Evolutionary conservation across 805 yeast genomes (phyloP).

Genomic region (Spathaspora boniae): DNA sequence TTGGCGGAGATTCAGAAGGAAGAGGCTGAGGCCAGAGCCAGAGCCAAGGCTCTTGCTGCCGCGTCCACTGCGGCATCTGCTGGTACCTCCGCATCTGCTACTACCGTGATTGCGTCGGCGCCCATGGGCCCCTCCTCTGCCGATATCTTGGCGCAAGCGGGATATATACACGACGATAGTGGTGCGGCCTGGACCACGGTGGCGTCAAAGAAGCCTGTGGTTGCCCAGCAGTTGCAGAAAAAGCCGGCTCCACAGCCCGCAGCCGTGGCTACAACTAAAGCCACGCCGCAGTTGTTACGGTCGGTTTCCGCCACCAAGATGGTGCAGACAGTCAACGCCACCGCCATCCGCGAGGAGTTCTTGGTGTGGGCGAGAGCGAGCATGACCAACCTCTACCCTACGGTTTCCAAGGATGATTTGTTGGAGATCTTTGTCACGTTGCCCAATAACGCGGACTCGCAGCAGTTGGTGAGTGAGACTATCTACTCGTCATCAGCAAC

Average conservation of each 20-base stretch:
- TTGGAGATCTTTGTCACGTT: constrained; percentile 75
- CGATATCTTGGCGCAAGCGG: constrained; percentile 26
- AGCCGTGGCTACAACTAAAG: constrained; percentile 19
- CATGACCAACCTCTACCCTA: constrained; percentile 63
- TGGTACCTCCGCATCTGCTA: constrained; percentile 17
- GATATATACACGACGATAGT: constrained; percentile 24
- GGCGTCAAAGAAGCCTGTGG: constrained; percentile 35
- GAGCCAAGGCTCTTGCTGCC: constrained; percentile 18
- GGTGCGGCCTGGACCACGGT: constrained; percentile 44
- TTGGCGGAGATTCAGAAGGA: constrained; percentile 62
- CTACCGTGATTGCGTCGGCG: constrained; percentile 11
- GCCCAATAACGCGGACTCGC: constrained; percentile 67
- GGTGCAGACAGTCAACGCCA: constrained; percentile 14
- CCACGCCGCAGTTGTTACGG: constrained; percentile 35
- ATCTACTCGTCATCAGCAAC: constrained; percentile 83
- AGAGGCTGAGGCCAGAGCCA: constrained; percentile 42
- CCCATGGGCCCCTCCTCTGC: constrained; percentile 20
- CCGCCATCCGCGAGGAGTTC: constrained; percentile 50
- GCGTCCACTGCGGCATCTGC: constrained; percentile 23
- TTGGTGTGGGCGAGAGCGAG: constrained; percentile 69
- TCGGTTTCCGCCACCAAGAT: constrained; percentile 30
- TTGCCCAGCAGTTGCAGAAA: constrained; percentile 12
- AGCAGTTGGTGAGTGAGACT: constrained; percentile 87
- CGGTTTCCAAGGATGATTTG: constrained; percentile 75
- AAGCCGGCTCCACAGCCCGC: constrained; percentile 9